Evolutionary conservation across 805 yeast species (phyloP).

Genomic region (Cyberlindnera samutprakarnensis): DNA sequence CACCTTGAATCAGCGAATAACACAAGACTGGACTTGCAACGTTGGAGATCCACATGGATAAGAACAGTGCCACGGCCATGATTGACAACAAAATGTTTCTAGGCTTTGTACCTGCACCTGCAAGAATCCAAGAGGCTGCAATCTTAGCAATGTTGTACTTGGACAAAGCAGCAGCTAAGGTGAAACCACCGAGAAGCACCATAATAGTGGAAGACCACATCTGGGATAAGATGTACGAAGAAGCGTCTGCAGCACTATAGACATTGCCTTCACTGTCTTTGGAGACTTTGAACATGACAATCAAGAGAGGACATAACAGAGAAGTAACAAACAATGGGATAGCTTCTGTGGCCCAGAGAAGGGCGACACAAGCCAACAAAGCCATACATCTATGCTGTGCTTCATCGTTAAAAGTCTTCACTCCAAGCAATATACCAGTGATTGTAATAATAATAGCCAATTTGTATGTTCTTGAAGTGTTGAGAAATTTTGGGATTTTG

Average conservation of each 20-base stretch:
- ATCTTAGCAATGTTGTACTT: conserved; percentile 85
- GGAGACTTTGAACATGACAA: conserved; percentile 61
- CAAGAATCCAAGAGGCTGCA: conserved; percentile 76
- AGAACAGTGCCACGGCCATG: conserved; percentile 77
- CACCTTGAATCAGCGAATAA: conserved; percentile 79
- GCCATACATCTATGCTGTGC: conserved; percentile 62
- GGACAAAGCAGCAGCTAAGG: conserved; percentile 87
- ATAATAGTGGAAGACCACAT: conserved; percentile 96
- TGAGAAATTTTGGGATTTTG: conserved; percentile 32
- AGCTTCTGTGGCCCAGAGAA: conserved; percentile 94
- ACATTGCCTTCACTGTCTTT: conserved; percentile 45
- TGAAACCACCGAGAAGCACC: conserved; percentile 85
- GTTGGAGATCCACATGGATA: conserved; percentile 93
- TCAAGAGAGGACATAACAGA: conserved; percentile 69
- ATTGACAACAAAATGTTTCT: conserved; percentile 65
- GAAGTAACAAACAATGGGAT: conserved; percentile 92
- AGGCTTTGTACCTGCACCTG: conserved; percentile 79
- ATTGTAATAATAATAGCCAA: conserved; percentile 36
- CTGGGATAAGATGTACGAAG: conserved; percentile 57
- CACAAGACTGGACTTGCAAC: conserved; percentile 96
- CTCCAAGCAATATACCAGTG: conserved; percentile 48
- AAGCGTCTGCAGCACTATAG: conserved; percentile 59
- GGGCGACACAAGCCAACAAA: conserved; percentile 51
- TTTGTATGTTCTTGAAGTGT: conserved; percentile 28
- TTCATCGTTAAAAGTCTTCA: conserved; percentile 54